Conservation (phyloP, 2,329 filamentous ascomycete species). For the Fusarium irregulare region DNA sequence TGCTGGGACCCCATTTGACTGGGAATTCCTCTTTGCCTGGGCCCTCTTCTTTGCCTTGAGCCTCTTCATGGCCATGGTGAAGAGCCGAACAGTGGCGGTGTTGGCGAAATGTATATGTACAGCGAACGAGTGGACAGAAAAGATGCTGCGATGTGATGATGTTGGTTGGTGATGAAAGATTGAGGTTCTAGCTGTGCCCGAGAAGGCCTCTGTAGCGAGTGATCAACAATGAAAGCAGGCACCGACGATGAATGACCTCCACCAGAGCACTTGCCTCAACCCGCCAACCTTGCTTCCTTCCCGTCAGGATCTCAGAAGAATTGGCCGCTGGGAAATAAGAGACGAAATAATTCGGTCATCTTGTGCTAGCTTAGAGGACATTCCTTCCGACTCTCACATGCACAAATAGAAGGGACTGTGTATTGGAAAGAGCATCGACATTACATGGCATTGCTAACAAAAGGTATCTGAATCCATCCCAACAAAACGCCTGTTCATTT, state of each 20-base stretch:
- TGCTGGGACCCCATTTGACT: not conserved
- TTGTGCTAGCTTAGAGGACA: not conserved
- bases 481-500: conserved; percentile 27
- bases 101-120: not conserved
- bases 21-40: not conserved
- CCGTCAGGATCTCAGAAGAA: not conserved
- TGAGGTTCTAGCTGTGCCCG: not conserved
- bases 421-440: not conserved
- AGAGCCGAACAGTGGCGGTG: not conserved
- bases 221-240: not conserved
- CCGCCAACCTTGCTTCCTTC: not conserved
- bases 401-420: not conserved
- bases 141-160: not conserved
- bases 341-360: not conserved
- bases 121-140: not conserved
- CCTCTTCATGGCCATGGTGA: not conserved
- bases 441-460: conserved; percentile 6
- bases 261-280: not conserved
- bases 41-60: not conserved
- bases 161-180: not conserved
- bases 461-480: conserved; percentile 23
- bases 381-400: not conserved
- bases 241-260: not conserved
- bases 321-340: not conserved
- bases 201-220: not conserved